Evolutionary conservation across 345 rosid species (phyloP), one percentile per base, ranked within the genome.

Genomic region (Eucalyptus pauciflora): DNA sequence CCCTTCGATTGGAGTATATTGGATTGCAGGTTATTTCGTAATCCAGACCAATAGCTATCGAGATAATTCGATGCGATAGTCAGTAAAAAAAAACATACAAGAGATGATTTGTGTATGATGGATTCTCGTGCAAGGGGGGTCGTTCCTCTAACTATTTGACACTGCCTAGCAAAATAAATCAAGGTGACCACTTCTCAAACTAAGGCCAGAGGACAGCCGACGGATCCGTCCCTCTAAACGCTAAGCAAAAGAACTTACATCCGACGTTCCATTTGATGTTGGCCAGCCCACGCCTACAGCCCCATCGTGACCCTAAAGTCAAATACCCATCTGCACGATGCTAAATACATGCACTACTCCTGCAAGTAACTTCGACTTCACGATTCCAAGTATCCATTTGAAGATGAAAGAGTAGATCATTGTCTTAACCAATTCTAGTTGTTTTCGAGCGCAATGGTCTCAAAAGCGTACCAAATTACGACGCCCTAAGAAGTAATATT

Each of bases 401-500:
- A 64, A 64, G 15, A n/a, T n/a, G 16, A n/a, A 16, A 64, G 37
- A 17, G 6, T n/a, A n/a, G n/a, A n/a, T n/a, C n/a, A 64, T 13
- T 7, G 76, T 64, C 76, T n/a, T 13, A 64, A 64, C 76, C 76
- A 8, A 64, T 64, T 64, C 20, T 64, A 15, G 41, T 15, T n/a
- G 41, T 64, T 64, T 64, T 64, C 41, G 4, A 15, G 20, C 0
- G 10, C 37, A 8, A 71, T 18, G 22, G 81, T 71, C 46, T 10
- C 83, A 76, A 37, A 31, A 13, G 16, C 86, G 41, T 41, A 2
- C 90, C 88, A 60, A 91, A 62, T 88, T 90, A 94, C 91, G 90
- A 87, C 87, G 89, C 87, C 81, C 88, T 48, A 45, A 91, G 64
- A 90, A 86, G 87, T 41, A 37, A 76, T 76, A 76, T 76, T 76